phyloP scores from a whole-genome alignment of 768 basidiomycete genomes.

The Leccinum imitatum region DNA sequence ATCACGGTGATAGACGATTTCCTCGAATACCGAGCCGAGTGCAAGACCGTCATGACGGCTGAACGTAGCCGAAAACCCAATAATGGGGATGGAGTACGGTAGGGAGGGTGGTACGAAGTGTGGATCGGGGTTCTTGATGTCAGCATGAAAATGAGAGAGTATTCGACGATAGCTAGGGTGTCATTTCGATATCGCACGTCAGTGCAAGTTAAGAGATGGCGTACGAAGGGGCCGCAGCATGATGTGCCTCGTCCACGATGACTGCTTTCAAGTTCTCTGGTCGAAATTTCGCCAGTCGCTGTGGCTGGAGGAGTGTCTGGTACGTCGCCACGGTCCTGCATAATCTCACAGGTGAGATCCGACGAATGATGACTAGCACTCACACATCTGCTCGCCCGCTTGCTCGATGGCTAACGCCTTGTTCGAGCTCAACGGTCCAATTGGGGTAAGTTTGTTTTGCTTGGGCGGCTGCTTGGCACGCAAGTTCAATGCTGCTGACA shows the following conservation, averaged over 20 bases:
- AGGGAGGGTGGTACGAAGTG: conserved; percentile 37
- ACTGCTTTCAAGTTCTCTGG: conserved; percentile 66
- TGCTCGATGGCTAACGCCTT: conserved; percentile 72
- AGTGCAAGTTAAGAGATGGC: neutral
- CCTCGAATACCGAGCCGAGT: conserved; percentile 83
- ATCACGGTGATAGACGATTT: conserved; percentile 89
- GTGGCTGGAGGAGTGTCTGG: conserved; percentile 70
- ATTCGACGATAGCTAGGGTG: conserved; percentile 70
- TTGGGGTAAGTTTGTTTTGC: conserved; percentile 64
- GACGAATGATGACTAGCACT: conserved; percentile 4
- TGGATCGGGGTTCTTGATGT: conserved; percentile 56
- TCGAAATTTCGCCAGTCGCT: conserved; percentile 74
- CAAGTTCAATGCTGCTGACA: conserved; percentile 89
- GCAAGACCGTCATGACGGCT: conserved; percentile 89
- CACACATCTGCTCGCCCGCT: conserved; percentile 85
- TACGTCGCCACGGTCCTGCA: conserved; percentile 84
- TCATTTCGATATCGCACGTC: conserved; percentile 5
- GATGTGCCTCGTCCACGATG: conserved; percentile 93
- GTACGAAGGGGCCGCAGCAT: conserved; percentile 89
- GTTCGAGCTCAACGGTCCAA: conserved; percentile 90
- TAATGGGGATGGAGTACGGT: conserved; percentile 65
- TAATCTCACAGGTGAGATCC: neutral
- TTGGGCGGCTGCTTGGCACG: conserved; percentile 79
- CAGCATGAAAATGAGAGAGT: conserved; percentile 76
- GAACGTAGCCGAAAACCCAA: conserved; percentile 96